Base-by-base conservation (phyloP, 805 yeast genomes). In the Barnettozyma pratensis region DNA sequence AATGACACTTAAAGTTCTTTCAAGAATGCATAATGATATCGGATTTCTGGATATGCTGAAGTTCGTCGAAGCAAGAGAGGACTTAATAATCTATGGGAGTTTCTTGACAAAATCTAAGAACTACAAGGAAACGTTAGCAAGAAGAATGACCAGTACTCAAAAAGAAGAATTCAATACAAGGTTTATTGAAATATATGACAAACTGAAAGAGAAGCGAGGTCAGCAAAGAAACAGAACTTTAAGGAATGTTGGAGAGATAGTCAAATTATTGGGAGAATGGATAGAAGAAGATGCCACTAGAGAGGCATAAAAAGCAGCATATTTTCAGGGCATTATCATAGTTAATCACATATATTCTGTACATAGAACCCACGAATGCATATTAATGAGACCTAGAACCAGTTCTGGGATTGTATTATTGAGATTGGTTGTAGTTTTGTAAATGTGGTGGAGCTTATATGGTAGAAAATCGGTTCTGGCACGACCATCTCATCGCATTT, bases 1-100 rank as follows among this genome's bases (percentile, higher is more conserved):
- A 4, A 11, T 47, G 34, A 37, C 42, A 7, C n/a, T 50, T 39
- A 47, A 44, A 28, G 30, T 43, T 4, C 32, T 50, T 6, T 28
- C 41, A 14, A 27, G 19, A 30, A n/a, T 39, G 5, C 25, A 19
- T 25, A 28, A 39, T 11, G 12, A 10, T 34, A 38, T 44, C 1
- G 36, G 30, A 7, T 48, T 45, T 28, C 19, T 45, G 2, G 5
- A 7, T 2, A 14, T 42, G 2, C 31, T 43, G 30, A 31, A 36
- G 7, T 28, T 37, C 11, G 27, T 47, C 12, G 11, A 32, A 37
- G 10, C 2, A n/a, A 10, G 25, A 32, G 11, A 10, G 10, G n/a
- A 14, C 14, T 5, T 31, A 3, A 11, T 31, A 11, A 11, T 8
- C 11, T 8, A 8, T 31, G 11, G 34, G 11, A 8, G 11, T 31